Percentiles rank a stretch among this genome's conserved stretches.
Evolutionary conservation across 2,329 filamentous ascomycete species (phyloP).

Genomic region (Sclerotinia sclerotiorum): DNA sequence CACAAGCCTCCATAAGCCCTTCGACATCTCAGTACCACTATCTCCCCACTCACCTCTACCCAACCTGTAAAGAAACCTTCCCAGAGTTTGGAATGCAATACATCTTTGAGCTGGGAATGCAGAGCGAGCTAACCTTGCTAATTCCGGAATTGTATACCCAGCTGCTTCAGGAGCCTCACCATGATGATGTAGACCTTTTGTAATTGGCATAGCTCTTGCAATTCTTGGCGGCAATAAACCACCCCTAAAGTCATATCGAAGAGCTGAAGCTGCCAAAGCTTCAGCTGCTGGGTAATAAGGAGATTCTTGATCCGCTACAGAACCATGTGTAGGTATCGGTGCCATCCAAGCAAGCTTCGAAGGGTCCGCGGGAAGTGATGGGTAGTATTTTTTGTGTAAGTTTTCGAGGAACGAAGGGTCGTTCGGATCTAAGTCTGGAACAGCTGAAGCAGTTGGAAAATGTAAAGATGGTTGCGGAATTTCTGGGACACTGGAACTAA

Average conservation of each 20-base stretch:
- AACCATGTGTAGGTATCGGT: conserved; percentile 63
- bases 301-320: conserved; percentile 64
- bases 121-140: conserved; percentile 77
- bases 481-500: conserved; percentile 58
- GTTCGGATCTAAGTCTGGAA: conserved; percentile 76
- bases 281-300: conserved; percentile 79
- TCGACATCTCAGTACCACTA: conserved; percentile 64
- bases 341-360: conserved; percentile 89
- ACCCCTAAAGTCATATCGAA: conserved; percentile 89
- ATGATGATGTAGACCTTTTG: conserved; percentile 87
- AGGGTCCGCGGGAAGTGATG: conserved; percentile 79
- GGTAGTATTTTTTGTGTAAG: conserved; percentile 92
- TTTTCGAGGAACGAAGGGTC: conserved; percentile 81
- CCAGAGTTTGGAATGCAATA: conserved; percentile 87
- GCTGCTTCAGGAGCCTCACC: conserved; percentile 89
- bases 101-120: conserved; percentile 84
- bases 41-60: conserved; percentile 71
- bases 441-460: conserved; percentile 46
- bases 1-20: conserved; percentile 79
- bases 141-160: conserved; percentile 87
- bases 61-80: conserved; percentile 78
- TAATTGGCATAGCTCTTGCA: conserved; percentile 71
- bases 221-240: conserved; percentile 74
- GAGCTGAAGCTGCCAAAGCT: conserved; percentile 68
- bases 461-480: conserved; percentile 44